Conservation (phyloP, 116 monocot genomes). For the Iris pallida region DNA sequence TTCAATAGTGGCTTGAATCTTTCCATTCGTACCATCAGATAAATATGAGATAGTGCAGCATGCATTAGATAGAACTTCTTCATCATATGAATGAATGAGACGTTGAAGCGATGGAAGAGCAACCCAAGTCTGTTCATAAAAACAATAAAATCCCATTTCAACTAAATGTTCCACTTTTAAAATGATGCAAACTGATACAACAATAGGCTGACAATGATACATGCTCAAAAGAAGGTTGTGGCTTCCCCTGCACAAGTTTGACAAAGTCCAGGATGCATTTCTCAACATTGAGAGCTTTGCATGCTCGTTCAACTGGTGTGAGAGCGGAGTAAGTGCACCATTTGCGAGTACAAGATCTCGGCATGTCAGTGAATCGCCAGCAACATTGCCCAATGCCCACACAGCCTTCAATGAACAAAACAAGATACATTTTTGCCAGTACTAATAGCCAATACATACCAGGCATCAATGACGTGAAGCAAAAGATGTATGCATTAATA, state of each 20-base stretch:
- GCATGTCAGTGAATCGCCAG: conserved; percentile 88
- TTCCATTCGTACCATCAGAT: conserved; percentile 88
- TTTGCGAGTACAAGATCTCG: conserved; percentile 77
- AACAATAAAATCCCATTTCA: background rate
- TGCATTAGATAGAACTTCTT: conserved; percentile 82
- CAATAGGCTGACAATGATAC: conserved; percentile 16
- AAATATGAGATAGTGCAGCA: conserved; percentile 84
- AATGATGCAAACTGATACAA: background rate
- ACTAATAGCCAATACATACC: too few species aligned
- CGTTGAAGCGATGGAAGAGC: conserved; percentile 67
- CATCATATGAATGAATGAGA: conserved; percentile 79
- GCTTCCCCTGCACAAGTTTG: conserved; percentile 93
- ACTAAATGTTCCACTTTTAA: background rate
- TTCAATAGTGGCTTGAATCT: conserved; percentile 83
- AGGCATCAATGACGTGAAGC: too few species aligned
- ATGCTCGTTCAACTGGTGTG: conserved; percentile 67
- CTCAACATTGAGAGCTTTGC: conserved; percentile 87
- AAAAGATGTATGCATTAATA: too few species aligned
- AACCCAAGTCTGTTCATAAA: conserved; percentile 40
- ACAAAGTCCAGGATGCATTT: conserved; percentile 93
- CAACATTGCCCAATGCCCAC: conserved; percentile 95
- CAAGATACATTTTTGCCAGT: too few species aligned
- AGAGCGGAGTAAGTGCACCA: conserved; percentile 66
- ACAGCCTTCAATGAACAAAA: conserved; percentile 52
- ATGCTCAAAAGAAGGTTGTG: conserved; percentile 87